Conservation (phyloP, 1,284 basidiomycete genomes). For the Exsudoporus floridanus region DNA sequence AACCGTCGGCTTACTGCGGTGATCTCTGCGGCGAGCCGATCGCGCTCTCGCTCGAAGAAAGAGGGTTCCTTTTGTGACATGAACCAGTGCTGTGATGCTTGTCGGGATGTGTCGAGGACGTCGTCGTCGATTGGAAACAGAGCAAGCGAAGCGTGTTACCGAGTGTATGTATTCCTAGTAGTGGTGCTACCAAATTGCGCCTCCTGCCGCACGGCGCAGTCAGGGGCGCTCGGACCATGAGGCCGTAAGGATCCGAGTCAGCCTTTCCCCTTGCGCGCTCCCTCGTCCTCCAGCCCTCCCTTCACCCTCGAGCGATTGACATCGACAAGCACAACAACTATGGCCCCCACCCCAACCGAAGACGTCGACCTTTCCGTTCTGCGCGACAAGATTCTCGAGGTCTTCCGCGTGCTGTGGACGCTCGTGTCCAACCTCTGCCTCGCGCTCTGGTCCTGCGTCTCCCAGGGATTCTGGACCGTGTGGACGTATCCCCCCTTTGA, state of each 20-base stretch:
- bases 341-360: slow-evolving; percentile 22
- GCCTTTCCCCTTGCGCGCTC: not conserved
- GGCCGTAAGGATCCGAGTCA: not conserved
- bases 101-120: no score
- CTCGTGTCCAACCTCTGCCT: slow-evolving; percentile 8
- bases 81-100: not conserved
- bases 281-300: no score
- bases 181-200: not conserved
- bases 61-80: slow-evolving; percentile 49
- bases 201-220: not conserved
- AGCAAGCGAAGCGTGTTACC: no score
- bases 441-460: slow-evolving; percentile 16
- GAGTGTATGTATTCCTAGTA: no score
- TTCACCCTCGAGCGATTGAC: no score
- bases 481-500: slow-evolving; percentile 32
- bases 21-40: slow-evolving; percentile 70
- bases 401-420: slow-evolving; percentile 18
- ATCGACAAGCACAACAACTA: no score
- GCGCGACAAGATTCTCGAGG: slow-evolving; percentile 10
- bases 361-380: slow-evolving; percentile 25
- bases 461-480: slow-evolving; percentile 4
- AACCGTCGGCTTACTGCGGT: slow-evolving; percentile 51
- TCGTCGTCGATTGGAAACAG: no score
- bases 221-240: not conserved
- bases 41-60: slow-evolving; percentile 79